Evolutionary conservation across 352 stramenopile species (phyloP).

Genomic region (Pythium sp.): DNA sequence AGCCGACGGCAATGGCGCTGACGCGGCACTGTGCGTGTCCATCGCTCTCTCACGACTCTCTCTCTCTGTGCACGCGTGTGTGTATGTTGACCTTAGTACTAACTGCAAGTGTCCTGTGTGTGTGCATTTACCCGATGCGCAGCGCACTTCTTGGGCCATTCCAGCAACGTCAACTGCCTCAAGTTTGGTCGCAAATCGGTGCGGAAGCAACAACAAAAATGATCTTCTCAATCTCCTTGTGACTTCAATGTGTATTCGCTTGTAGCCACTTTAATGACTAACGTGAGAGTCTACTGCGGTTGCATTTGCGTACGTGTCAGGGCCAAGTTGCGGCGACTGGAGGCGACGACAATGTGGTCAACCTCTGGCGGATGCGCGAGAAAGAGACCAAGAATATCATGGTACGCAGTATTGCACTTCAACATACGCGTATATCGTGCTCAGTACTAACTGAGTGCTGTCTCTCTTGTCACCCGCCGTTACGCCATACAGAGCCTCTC

Average conservation of each 20-base stretch:
- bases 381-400: constrained; percentile 89
- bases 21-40: constrained; percentile 51
- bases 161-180: constrained; percentile 80
- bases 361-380: constrained; percentile 84
- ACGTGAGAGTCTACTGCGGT: not conserved
- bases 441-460: not conserved
- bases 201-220: not conserved
- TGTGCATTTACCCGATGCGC: not conserved
- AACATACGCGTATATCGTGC: not conserved
- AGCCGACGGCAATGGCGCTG: constrained; percentile 31
- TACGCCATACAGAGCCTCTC: constrained; percentile 49
- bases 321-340: constrained; percentile 77
- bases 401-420: constrained; percentile 24
- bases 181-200: constrained; percentile 83
- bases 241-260: not conserved
- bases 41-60: not conserved
- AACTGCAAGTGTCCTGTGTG: not conserved
- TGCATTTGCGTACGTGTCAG: constrained; percentile 20
- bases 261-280: not conserved
- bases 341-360: constrained; percentile 78
- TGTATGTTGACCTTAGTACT: not conserved
- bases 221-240: not conserved
- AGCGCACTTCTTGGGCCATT: constrained; percentile 82
- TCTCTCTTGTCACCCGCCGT: not conserved
- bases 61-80: not conserved